phyloP scores from a whole-genome alignment of 2,329 filamentous ascomycete species.

The Arthrobotrys pseudoclavata region DNA sequence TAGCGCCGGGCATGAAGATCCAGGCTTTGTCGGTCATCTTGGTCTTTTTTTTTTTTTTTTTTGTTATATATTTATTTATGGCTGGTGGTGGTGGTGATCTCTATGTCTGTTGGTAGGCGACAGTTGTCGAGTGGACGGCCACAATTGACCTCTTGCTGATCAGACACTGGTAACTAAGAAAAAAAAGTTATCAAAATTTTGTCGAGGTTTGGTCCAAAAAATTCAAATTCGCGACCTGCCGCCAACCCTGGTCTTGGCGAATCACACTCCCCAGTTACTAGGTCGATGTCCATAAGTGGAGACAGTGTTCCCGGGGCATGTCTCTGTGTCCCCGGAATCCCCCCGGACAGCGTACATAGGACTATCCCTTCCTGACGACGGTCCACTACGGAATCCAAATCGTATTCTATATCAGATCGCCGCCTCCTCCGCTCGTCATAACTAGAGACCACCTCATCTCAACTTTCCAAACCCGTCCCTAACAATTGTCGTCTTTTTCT shows the following conservation, averaged over 20 bases:
- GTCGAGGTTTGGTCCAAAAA: constrained; percentile 6
- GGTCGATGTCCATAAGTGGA: neutral
- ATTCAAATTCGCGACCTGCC: constrained; percentile 12
- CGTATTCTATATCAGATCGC: neutral
- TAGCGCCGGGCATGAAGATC: constrained; percentile 13
- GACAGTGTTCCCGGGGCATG: neutral
- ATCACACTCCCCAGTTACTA: neutral
- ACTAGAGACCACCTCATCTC: neutral
- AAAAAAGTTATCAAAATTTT: constrained; percentile 20
- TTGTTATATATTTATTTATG: neutral
- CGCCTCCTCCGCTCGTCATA: neutral
- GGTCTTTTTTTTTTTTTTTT: neutral
- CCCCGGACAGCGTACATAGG: constrained; percentile 1
- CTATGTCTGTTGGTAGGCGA: neutral
- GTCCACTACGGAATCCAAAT: neutral
- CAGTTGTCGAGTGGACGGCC: neutral
- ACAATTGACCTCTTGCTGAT: constrained; percentile 12
- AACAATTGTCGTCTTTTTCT: neutral
- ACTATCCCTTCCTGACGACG: constrained; percentile 24
- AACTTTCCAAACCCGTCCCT: neutral
- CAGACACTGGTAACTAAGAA: neutral
- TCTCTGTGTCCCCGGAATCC: neutral
- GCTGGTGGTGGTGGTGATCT: neutral
- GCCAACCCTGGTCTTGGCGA: constrained; percentile 16
- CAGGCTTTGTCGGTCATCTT: constrained; percentile 33